phyloP scores from a whole-genome alignment of 2,329 filamentous ascomycete genomes.

The Myriosclerotinia duriaeana region DNA sequence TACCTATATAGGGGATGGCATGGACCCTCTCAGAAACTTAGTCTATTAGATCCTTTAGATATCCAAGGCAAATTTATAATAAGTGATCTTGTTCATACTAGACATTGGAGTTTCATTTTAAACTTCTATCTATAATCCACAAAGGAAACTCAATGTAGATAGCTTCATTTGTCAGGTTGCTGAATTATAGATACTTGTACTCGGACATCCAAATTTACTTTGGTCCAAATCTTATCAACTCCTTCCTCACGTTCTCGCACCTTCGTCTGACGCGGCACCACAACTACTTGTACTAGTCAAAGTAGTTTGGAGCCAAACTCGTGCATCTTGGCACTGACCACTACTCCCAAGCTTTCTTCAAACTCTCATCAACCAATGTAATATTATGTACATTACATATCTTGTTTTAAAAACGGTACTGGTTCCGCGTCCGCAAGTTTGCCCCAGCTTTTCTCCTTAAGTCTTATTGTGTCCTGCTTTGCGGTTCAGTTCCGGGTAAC shows the following conservation, averaged over 20 bases:
- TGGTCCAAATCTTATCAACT: not conserved
- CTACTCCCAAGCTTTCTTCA: not conserved
- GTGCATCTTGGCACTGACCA: not conserved
- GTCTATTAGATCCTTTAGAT: not conserved
- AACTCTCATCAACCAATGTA: not conserved
- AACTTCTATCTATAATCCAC: not conserved
- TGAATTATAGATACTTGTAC: not conserved
- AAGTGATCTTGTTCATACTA: not conserved
- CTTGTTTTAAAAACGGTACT: not conserved
- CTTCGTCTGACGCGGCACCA: not conserved
- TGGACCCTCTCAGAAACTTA: not conserved
- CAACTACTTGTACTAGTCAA: constrained; percentile 3
- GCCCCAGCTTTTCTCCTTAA: not conserved
- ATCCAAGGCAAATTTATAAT: not conserved
- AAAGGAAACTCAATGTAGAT: not conserved
- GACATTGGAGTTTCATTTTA: not conserved
- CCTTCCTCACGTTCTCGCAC: not conserved
- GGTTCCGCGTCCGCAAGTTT: not conserved
- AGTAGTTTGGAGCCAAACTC: constrained; percentile 14
- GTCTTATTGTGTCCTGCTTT: not conserved
- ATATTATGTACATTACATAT: not conserved
- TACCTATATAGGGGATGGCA: not conserved
- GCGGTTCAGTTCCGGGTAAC: not conserved
- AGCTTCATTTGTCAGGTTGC: not conserved
- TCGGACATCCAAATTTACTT: not conserved